These are phyloP conservation scores for Bonia amplexicaulis DNA, from an alignment of 176 grass and related monocot species.

Conservation along the genomic window DNA sequence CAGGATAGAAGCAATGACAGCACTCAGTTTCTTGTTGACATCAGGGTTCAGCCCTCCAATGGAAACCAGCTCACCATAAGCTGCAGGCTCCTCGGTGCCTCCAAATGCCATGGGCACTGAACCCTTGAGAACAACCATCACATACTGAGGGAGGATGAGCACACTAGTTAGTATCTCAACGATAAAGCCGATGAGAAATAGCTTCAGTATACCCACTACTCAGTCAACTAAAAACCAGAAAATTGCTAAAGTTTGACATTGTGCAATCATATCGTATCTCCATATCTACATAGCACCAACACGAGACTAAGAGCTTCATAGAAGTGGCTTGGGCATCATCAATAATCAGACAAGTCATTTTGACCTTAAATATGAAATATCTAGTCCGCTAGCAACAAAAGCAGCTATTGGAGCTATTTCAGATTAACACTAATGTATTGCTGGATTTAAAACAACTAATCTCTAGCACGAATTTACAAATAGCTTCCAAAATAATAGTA, in stretches of 20 bases:
- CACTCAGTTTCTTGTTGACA: slow-evolving; percentile 79
- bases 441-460: neutral
- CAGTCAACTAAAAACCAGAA: neutral
- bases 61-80: slow-evolving; percentile 76
- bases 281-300: neutral
- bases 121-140: slow-evolving; percentile 89
- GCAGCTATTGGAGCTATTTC: neutral
- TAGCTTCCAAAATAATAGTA: neutral
- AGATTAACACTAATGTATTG: neutral
- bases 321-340: neutral
- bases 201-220: neutral
- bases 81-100: slow-evolving; percentile 70
- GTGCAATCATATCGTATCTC: neutral
- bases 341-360: neutral
- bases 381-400: neutral
- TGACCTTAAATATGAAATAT: neutral
- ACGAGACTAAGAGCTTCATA: neutral
- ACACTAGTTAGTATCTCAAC: neutral
- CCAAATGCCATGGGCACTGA: slow-evolving; percentile 82
- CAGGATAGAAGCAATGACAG: slow-evolving; percentile 59
- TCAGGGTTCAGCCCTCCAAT: slow-evolving; percentile 68
- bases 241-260: neutral
- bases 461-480: neutral
- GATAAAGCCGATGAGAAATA: neutral
- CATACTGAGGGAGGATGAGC: slow-evolving; percentile 45